phyloP scores from a whole-genome alignment of 495 filamentous ascomycete species.

The Emericellopsis terricola region DNA sequence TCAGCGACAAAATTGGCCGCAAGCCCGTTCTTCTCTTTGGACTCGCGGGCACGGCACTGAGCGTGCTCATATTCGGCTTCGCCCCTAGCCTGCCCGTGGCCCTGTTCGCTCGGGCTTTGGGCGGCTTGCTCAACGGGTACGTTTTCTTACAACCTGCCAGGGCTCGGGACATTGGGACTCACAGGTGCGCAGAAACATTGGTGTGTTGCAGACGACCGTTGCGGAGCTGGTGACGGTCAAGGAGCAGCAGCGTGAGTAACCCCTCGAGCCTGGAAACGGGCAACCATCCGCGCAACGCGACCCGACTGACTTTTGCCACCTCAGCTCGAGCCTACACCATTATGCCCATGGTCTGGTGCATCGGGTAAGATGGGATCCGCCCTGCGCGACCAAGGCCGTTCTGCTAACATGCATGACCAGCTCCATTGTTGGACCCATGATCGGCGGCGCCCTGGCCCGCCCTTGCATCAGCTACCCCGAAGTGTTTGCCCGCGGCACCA shows the following conservation, averaged over 20 bases:
- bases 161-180: too few relatives aligned
- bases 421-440: conserved; percentile 69
- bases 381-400: too few relatives aligned
- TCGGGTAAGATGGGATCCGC: too few relatives aligned
- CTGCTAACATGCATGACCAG: conserved; percentile 13
- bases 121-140: conserved; percentile 83
- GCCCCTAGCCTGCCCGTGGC: conserved; percentile 69
- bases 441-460: conserved; percentile 78
- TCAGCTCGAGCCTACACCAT: conserved; percentile 79
- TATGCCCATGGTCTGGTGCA: conserved; percentile 95
- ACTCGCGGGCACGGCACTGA: conserved; percentile 73
- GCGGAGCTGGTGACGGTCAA: conserved; percentile 82
- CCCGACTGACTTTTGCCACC: conserved; percentile 9
- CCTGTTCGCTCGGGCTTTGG: conserved; percentile 71
- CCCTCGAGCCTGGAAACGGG: too few relatives aligned
- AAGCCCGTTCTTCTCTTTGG: conserved; percentile 86
- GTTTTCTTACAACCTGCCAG: too few relatives aligned
- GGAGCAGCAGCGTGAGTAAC: conserved; percentile 62
- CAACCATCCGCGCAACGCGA: neutral
- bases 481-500: conserved; percentile 49
- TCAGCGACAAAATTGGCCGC: conserved; percentile 83
- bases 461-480: conserved; percentile 69
- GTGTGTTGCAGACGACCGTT: conserved; percentile 87
- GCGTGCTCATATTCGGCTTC: conserved; percentile 89
- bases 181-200: conserved; percentile 67